phyloP scores from a whole-genome alignment of 495 filamentous ascomycete genomes.

The Aspergillus indologenus region DNA sequence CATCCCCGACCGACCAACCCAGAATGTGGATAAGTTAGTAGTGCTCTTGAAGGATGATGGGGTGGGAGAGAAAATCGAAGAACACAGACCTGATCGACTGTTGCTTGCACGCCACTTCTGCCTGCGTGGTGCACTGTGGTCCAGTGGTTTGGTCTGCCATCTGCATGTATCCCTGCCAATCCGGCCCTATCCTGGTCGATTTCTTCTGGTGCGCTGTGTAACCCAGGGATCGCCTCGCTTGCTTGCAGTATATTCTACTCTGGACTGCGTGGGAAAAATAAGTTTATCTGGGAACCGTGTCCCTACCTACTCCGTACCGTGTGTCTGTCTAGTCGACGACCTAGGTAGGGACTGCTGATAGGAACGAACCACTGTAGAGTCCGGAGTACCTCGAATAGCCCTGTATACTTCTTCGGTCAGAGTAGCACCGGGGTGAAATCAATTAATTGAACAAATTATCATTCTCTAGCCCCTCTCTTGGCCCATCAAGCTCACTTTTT shows the following conservation, averaged over 20 bases:
- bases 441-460: neutral
- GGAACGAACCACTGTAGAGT: too few relatives aligned
- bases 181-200: constrained; percentile 16
- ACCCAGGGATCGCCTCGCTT: constrained; percentile 26
- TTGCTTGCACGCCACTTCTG: constrained; percentile 27
- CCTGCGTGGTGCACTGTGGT: constrained; percentile 40
- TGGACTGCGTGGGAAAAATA: constrained; percentile 11
- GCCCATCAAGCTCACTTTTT: neutral
- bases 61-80: neutral
- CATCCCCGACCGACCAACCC: neutral
- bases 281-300: neutral
- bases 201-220: constrained; percentile 28
- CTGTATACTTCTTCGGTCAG: neutral
- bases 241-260: constrained; percentile 18
- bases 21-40: neutral
- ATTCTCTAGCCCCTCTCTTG: neutral
- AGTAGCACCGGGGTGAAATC: too few relatives aligned
- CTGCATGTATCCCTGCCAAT: constrained; percentile 26
- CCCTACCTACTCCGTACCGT: too few relatives aligned
- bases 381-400: neutral
- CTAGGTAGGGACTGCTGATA: too few relatives aligned
- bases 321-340: too few relatives aligned
- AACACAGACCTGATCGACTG: constrained; percentile 14
- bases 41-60: neutral
- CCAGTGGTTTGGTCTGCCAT: constrained; percentile 32